phyloP scores from a whole-genome alignment of 192 early-diverging fungal species.

The Lobosporangium transversale region DNA sequence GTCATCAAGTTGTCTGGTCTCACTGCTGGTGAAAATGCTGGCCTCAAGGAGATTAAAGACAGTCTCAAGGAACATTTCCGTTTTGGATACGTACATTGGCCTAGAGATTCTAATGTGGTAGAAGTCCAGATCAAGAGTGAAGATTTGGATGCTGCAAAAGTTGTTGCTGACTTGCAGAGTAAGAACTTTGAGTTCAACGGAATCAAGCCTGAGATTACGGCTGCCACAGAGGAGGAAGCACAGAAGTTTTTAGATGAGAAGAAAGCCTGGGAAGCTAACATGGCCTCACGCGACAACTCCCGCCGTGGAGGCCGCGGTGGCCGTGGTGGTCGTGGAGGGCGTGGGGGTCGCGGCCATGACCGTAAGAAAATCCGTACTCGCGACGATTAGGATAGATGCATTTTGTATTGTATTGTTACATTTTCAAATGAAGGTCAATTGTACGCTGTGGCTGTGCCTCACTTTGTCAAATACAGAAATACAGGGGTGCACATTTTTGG shows the following conservation, averaged over 20 bases:
- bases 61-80: conserved; percentile 41
- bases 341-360: conserved; percentile 46
- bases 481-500: too few relatives aligned
- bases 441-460: background rate
- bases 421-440: too few relatives aligned
- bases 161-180: conserved; percentile 24
- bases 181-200: conserved; percentile 36
- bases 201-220: conserved; percentile 41
- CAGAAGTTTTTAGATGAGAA: conserved; percentile 38
- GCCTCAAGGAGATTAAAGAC: conserved; percentile 36
- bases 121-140: conserved; percentile 39
- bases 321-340: conserved; percentile 37
- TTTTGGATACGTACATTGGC: conserved; percentile 43
- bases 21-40: conserved; percentile 12
- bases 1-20: conserved; percentile 40
- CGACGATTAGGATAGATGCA: conserved; percentile 7
- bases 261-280: conserved; percentile 34
- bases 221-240: conserved; percentile 31
- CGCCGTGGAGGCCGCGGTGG: conserved; percentile 19
- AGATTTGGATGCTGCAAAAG: conserved; percentile 26
- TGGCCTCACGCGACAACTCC: conserved; percentile 3
- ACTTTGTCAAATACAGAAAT: too few relatives aligned
- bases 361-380: conserved; percentile 48
- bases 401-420: background rate
- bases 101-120: conserved; percentile 23